A percentile compares a stretch with the other conserved stretches of the same genome.
These are phyloP conservation scores for Arabidopsis arenosa DNA, from an alignment of 345 rosid species.

Conservation along the genomic window DNA sequence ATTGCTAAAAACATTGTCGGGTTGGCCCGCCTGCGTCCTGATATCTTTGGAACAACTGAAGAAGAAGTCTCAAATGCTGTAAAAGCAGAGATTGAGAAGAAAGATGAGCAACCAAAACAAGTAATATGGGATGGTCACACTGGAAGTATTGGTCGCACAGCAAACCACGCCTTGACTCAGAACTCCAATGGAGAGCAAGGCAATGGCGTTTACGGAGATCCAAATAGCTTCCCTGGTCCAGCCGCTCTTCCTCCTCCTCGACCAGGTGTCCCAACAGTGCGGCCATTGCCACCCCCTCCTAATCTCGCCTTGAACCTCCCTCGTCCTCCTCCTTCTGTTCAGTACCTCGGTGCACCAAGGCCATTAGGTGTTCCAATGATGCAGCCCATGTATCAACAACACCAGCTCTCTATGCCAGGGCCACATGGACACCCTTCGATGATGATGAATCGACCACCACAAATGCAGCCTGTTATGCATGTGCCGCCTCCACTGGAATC, in stretches of 20 bases:
- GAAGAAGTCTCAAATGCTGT: conserved; percentile 97
- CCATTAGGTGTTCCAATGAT: conserved; percentile 74
- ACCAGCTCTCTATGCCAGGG: conserved; percentile 53
- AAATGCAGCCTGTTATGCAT: conserved; percentile 58
- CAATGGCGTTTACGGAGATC: conserved; percentile 51
- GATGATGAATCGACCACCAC: conserved; percentile 66
- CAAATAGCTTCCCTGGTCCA: conserved; percentile 76
- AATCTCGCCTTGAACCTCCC: conserved; percentile 81
- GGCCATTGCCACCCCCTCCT: conserved; percentile 89
- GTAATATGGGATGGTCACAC: conserved; percentile 97
- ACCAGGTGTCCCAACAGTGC: conserved; percentile 64
- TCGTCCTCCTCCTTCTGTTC: conserved; percentile 66
- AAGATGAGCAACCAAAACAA: conserved; percentile 91
- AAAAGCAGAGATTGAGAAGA: conserved; percentile 92
- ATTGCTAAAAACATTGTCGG: conserved; percentile 89
- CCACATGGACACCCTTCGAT: conserved; percentile 63
- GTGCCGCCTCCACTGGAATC: conserved; percentile 88
- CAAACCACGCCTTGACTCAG: conserved; percentile 84
- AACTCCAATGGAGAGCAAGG: conserved; percentile 59
- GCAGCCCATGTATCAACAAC: conserved; percentile 62
- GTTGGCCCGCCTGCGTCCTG: conserved; percentile 85
- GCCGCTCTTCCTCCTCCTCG: conserved; percentile 88
- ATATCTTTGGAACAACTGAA: conserved; percentile 93
- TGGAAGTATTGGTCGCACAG: conserved; percentile 92
- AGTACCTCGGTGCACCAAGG: conserved; percentile 56